Percentiles rank a stretch among this genome's conserved stretches.
These are phyloP conservation scores for Arthroderma sp. DNA, from an alignment of 2,329 filamentous ascomycete species.

Conservation along the genomic window DNA sequence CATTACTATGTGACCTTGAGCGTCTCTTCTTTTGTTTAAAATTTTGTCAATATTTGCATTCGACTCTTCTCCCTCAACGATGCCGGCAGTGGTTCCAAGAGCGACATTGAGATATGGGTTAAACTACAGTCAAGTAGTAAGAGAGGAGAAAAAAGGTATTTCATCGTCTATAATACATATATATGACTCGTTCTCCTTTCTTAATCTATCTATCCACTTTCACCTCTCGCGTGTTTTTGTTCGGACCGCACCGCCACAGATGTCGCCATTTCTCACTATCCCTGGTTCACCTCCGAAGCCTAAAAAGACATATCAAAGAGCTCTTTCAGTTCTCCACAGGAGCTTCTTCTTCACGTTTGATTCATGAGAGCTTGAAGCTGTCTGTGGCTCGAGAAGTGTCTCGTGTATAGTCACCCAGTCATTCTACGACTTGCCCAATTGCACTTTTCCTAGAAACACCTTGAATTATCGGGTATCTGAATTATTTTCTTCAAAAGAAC, in stretches of 20 bases:
- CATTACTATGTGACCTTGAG: no score
- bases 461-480: no score
- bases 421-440: no score
- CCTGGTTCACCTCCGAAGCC: background rate
- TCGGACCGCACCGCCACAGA: background rate
- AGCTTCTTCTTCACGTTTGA: no score
- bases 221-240: background rate
- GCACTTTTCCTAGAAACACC: no score
- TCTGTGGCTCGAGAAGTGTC: no score
- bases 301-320: background rate
- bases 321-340: no score
- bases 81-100: background rate
- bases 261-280: background rate
- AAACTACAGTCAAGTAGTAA: background rate
- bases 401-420: no score
- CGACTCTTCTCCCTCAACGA: background rate
- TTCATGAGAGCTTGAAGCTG: no score
- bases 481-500: no score
- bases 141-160: background rate
- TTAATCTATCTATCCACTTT: background rate
- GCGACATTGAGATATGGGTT: slow-evolving; percentile 1
- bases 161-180: background rate
- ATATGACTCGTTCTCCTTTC: background rate
- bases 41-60: no score
- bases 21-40: no score